Conservation (phyloP, 768 basidiomycete species). For the Tremella yokohamensis region DNA sequence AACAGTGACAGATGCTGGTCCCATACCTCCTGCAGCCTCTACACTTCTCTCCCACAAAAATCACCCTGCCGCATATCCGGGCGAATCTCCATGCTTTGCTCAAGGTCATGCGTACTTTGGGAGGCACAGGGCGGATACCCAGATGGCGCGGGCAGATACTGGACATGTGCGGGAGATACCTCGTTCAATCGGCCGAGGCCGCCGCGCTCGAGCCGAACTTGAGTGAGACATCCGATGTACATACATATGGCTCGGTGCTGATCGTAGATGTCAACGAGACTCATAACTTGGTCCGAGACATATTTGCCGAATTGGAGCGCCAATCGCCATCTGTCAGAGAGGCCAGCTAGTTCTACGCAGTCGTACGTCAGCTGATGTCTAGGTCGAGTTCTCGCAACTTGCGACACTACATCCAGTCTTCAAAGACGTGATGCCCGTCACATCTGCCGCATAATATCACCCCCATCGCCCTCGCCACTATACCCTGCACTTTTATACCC, state of each 20-base stretch:
- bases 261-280: constrained; percentile 1
- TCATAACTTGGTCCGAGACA: background rate
- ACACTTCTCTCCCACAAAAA: constrained; percentile 30
- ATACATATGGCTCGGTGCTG: no score
- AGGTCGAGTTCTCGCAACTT: background rate
- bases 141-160: constrained; percentile 49
- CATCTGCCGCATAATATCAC: background rate
- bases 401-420: constrained; percentile 7
- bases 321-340: constrained; percentile 11
- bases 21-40: constrained; percentile 43
- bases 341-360: background rate
- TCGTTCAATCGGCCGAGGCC: constrained; percentile 19
- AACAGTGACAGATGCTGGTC: constrained; percentile 38
- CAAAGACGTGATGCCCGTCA: background rate
- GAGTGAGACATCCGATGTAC: background rate
- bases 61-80: constrained; percentile 29
- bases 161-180: constrained; percentile 32
- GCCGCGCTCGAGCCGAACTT: background rate
- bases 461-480: background rate
- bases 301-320: constrained; percentile 8
- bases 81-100: constrained; percentile 40
- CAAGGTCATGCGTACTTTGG: constrained; percentile 20
- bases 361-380: background rate
- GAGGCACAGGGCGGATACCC: constrained; percentile 29
- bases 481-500: no score